Conservation (phyloP, 441 rosid species). For the Eutrema salsugineum region DNA sequence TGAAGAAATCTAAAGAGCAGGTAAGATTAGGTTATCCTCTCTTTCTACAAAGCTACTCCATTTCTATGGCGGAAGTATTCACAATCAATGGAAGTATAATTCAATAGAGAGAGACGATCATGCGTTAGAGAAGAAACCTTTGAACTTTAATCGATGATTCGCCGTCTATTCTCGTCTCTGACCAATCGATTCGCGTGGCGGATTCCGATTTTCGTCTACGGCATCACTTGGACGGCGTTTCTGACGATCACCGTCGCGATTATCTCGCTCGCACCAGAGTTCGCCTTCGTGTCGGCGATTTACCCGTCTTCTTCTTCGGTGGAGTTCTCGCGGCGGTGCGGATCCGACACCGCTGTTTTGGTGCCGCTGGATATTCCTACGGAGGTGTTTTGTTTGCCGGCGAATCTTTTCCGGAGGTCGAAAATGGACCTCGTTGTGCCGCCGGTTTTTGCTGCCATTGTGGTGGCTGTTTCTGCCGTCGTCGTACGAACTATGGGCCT, state of each 20-base stretch:
- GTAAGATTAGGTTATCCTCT: conserved; percentile 33
- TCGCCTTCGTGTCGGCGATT: conserved; percentile 75
- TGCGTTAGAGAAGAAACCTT: not conserved
- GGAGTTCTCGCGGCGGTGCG: conserved; percentile 43
- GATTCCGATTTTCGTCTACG: conserved; percentile 64
- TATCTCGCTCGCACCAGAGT: conserved; percentile 78
- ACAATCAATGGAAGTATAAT: not conserved
- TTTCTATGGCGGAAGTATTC: conserved; percentile 10
- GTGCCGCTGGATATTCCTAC: conserved; percentile 69
- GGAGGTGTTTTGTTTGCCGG: conserved; percentile 72
- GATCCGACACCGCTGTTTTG: conserved; percentile 43
- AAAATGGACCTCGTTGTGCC: conserved; percentile 67
- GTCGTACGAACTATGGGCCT: conserved; percentile 61
- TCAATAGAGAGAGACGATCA: not conserved
- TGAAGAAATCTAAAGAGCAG: conserved; percentile 9
- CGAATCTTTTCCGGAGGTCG: conserved; percentile 54
- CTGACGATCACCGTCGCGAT: conserved; percentile 64
- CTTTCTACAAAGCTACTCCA: conserved; percentile 29
- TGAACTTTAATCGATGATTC: conserved; percentile 31
- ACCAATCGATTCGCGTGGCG: conserved; percentile 42
- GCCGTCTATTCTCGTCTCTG: conserved; percentile 34
- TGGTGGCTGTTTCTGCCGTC: conserved; percentile 73
- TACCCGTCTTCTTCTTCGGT: conserved; percentile 42
- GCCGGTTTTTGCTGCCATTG: conserved; percentile 75
- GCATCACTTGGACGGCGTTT: conserved; percentile 71